Base-by-base conservation (phyloP, 2,329 filamentous ascomycete genomes). In the Xylaria sp. region DNA sequence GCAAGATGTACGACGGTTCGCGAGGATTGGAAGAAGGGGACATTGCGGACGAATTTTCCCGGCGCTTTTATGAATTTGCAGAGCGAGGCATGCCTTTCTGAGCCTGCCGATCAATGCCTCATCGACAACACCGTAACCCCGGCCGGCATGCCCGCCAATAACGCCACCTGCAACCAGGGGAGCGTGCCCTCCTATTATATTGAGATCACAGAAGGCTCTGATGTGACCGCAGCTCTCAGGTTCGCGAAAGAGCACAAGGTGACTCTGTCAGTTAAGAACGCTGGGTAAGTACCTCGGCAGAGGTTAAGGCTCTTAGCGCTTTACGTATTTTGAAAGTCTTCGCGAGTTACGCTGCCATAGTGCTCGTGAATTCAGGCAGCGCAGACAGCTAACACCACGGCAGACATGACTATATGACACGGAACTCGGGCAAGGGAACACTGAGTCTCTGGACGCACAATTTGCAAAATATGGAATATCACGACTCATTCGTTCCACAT, bases 1-100 rank as follows among this genome's bases (percentile, higher is more conserved):
- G 45, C 55, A n/a, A 51, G 69, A 39, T 78, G 76, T 54, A 60
- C 71, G 2, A 60, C 55, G 8, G 67, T 77, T 30, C 73, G 75
- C 36, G 65, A 68, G 7, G 69, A 74, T 39, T 78, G 76, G 63
- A 73, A 68, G 11, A 69, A 63, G 9, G 70, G 72, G 8, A 58
- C 48, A 2, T 71, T 76, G n/a, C 75, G 75, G 36, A 64, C 69
- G 5, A 69, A 73, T 45, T 70, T 70, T 47, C 69, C 73, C n/a
- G 72, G 71, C n/a, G 70, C 66, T 17, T 77, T 73, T 47, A 76
- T 76, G 73, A 77, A 75, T 57, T 61, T 72, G 27, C 77, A 78
- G 55, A 72, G 73, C 51, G 75, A 77, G 36, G 68, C 74, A 17
- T 78, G 76, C 59, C 55, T 73, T 30, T 75, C 76, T 2, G 65